Evolutionary conservation across 306 rosid genomes (phyloP), one percentile per base, ranked within the genome.

Genomic region (Dalbergia cultrata): DNA sequence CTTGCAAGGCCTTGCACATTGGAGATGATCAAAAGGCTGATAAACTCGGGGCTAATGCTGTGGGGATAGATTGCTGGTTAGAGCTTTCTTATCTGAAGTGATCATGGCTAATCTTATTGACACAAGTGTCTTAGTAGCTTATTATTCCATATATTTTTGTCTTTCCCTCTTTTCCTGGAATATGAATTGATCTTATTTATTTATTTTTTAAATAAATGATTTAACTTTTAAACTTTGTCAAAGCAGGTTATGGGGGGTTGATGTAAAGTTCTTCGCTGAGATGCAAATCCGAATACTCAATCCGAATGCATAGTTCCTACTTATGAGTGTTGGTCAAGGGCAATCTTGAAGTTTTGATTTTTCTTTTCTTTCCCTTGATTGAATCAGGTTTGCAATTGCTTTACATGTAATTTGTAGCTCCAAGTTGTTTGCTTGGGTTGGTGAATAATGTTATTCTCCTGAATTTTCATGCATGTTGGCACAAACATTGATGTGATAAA

Each of bases 51-150:
- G 97, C 97, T 65, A 91, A 84, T 75, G 88, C 91, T 39, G 72
- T 91, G 71, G 99, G 97, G 61, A 87, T 95, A 14, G 91, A 91
- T 88, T 95, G 99, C 83, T 93, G 95, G 99, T 95, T 79, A 87
- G 92, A 60, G 67, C 62, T 50, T 60, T 80, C 59, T 78, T 22
- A 49, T 61, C 70, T 57, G 21, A 66, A 85, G 50, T 71, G 43
- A 67, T 62, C 45, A 37, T 47, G 50, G 14, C 69, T 47, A 18
- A 34, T 70, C 73, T 56, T 66, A 56, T 17, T 10, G 53, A 18
- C 43, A 5, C 60, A 82, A 34, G 66, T 43, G 37, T 71, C 31
- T 37, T 9, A 22, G 5, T 37, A 63, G 68, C 58, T 67, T 79
- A 19, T 76, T 47, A 66, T 57, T 69, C 33, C 34, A 67, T 62